Evolutionary conservation across 345 rosid species (phyloP).

Genomic region (Gynandropsis gynandra): DNA sequence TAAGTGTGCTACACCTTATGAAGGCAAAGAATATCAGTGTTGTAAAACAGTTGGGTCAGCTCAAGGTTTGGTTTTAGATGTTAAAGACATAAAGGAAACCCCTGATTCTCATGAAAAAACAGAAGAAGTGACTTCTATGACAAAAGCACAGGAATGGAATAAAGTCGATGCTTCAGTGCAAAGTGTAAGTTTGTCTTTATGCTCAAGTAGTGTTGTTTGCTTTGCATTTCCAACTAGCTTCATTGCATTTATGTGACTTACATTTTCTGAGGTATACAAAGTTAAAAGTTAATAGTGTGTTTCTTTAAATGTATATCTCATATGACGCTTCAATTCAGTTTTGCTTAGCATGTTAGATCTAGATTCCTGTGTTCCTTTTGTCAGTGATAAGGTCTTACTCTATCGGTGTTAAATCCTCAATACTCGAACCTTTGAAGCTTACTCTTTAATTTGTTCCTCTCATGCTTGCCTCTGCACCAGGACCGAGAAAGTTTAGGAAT

Average conservation of each 20-base stretch:
- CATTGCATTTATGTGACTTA: conserved; percentile 14
- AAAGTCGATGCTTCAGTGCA: conserved; percentile 22
- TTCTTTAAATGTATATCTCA: conserved; percentile 12
- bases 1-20: conserved; percentile 24
- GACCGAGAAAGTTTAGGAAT: conserved; percentile 43
- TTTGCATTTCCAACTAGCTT: not conserved
- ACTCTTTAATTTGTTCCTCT: conserved; percentile 5
- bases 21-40: conserved; percentile 50
- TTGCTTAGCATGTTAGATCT: conserved; percentile 12
- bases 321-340: conserved; percentile 12
- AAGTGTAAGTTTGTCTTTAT: conserved; percentile 36
- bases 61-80: conserved; percentile 17
- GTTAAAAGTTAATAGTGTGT: conserved; percentile 1
- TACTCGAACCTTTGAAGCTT: not conserved
- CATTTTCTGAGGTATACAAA: conserved; percentile 4
- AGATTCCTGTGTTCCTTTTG: conserved; percentile 18
- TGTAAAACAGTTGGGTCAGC: conserved; percentile 24
- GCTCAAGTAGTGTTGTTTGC: conserved; percentile 1
- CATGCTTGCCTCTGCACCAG: conserved; percentile 30
- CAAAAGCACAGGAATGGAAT: conserved; percentile 20
- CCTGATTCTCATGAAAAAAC: conserved; percentile 11
- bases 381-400: conserved; percentile 2
- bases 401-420: conserved; percentile 5
- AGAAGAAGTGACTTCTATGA: conserved; percentile 38
- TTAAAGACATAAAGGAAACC: conserved; percentile 27